These are phyloP conservation scores for Microthlaspi erraticum DNA, from an alignment of 345 rosid genomes.

Conservation along the genomic window DNA sequence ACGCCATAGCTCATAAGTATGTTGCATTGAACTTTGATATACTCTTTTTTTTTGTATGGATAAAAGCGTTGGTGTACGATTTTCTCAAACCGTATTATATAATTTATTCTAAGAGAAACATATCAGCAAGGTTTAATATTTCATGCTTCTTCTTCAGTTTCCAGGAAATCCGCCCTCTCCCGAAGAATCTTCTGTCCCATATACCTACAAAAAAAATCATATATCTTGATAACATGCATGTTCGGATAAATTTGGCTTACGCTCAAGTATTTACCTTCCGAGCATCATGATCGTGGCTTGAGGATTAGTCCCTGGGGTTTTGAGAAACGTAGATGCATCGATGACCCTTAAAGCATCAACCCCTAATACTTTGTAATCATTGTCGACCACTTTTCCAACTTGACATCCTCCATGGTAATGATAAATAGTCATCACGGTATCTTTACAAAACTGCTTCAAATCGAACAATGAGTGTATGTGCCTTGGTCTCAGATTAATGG, in stretches of 20 bases:
- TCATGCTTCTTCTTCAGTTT: constrained; percentile 17
- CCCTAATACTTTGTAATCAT: constrained; percentile 58
- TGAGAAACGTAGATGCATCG: constrained; percentile 62
- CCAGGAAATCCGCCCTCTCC: constrained; percentile 27
- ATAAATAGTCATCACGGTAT: constrained; percentile 68
- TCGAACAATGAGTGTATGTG: constrained; percentile 47
- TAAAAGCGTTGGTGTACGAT: too few relatives aligned
- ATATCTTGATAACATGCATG: not conserved
- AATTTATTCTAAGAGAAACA: too few relatives aligned
- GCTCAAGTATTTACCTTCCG: constrained; percentile 57
- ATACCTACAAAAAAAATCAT: constrained; percentile 43
- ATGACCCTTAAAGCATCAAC: constrained; percentile 57
- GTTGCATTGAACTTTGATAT: not conserved
- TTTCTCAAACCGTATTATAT: too few relatives aligned
- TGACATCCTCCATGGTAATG: constrained; percentile 80
- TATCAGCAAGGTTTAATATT: too few relatives aligned
- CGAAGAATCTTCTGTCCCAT: constrained; percentile 54
- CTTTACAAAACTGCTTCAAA: constrained; percentile 64
- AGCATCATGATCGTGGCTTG: constrained; percentile 83
- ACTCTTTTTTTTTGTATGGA: too few relatives aligned
- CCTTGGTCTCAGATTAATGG: constrained; percentile 63
- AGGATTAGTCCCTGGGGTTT: constrained; percentile 70
- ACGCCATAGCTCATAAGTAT: not conserved
- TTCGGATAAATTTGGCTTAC: not conserved
- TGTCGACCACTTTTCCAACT: constrained; percentile 60